These are phyloP conservation scores for Tylopilus subfusipes DNA, from an alignment of 768 basidiomycete genomes.

Conservation along the genomic window DNA sequence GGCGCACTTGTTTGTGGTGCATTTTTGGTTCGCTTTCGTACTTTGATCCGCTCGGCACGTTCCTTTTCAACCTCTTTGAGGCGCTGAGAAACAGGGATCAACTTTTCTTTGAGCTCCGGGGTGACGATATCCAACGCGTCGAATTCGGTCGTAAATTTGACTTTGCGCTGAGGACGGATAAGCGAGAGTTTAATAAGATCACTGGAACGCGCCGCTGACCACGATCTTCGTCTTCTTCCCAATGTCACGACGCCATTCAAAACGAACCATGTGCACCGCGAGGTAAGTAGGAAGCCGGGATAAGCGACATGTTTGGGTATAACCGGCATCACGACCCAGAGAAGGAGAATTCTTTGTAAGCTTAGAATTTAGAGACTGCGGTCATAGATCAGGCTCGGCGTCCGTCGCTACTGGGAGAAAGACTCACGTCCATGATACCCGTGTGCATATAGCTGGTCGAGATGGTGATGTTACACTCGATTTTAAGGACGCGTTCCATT, in stretches of 20 bases:
- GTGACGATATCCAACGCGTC: constrained; percentile 82
- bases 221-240: constrained; percentile 95
- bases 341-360: constrained; percentile 81
- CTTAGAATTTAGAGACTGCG: constrained; percentile 79
- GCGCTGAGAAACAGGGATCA: constrained; percentile 66
- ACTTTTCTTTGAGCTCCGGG: constrained; percentile 69
- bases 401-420: constrained; percentile 1
- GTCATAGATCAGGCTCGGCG: neutral
- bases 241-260: constrained; percentile 91
- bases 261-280: constrained; percentile 93
- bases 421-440: constrained; percentile 75
- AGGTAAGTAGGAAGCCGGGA: constrained; percentile 83
- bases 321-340: constrained; percentile 76
- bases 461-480: constrained; percentile 89
- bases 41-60: constrained; percentile 75
- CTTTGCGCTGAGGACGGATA: constrained; percentile 57
- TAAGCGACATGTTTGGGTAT: constrained; percentile 76
- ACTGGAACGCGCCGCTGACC: constrained; percentile 41
- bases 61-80: constrained; percentile 83
- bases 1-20: constrained; percentile 10
- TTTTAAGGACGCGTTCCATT: constrained; percentile 75
- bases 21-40: constrained; percentile 69
- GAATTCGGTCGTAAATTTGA: constrained; percentile 88
- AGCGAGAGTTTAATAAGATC: neutral
- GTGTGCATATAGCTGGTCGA: constrained; percentile 85